Evolutionary conservation across 331 rosid species (phyloP).

Genomic region (Acacia pycnantha): DNA sequence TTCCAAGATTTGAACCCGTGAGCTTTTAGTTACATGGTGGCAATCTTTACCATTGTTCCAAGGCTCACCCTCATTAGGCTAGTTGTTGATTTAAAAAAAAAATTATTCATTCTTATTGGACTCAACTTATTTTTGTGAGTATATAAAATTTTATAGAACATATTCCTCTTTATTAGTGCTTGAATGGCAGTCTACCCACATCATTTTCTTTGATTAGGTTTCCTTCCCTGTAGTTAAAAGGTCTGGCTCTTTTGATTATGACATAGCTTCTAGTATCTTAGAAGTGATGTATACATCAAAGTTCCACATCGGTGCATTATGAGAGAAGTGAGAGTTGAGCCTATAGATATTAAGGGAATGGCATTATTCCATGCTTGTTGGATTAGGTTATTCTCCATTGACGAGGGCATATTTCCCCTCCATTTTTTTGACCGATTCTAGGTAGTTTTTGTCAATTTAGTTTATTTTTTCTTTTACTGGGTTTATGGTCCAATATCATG

Average conservation of each 20-base stretch:
- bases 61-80: no score
- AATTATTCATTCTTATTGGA: neutral
- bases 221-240: neutral
- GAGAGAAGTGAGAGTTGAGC: neutral
- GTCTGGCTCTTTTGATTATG: neutral
- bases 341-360: neutral
- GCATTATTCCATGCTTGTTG: neutral
- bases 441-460: neutral
- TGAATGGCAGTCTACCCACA: neutral
- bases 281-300: constrained; percentile 44
- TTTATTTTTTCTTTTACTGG: neutral
- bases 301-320: neutral
- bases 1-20: no score
- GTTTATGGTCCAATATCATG: neutral
- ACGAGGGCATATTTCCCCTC: neutral
- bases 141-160: neutral
- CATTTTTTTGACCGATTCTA: neutral
- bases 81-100: no score
- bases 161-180: neutral
- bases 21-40: no score
- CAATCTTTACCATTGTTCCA: no score
- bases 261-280: neutral
- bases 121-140: neutral
- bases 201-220: neutral
- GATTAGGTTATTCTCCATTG: neutral